Percentiles rank a stretch among this genome's conserved stretches.
These are phyloP conservation scores for Boechera divaricarpa DNA, from an alignment of 345 rosid genomes.

Conservation along the genomic window DNA sequence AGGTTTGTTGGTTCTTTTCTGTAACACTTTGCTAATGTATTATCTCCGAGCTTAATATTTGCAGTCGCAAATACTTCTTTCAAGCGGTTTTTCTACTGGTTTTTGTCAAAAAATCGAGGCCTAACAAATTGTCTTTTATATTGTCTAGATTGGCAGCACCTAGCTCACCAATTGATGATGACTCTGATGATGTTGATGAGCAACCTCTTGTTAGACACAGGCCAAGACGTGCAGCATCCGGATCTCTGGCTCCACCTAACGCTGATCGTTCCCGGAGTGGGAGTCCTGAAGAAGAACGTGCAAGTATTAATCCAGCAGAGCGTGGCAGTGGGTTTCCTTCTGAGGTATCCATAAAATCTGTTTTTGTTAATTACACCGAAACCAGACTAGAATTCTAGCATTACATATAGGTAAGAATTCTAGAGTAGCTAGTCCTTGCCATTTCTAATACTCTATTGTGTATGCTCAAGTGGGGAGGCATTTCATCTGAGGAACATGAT, in stretches of 20 bases:
- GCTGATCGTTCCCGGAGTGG: constrained; percentile 62
- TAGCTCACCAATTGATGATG: constrained; percentile 72
- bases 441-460: constrained; percentile 27
- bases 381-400: constrained; percentile 1
- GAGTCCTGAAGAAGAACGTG: constrained; percentile 57
- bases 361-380: neutral
- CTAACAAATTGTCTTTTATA: constrained; percentile 26
- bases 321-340: constrained; percentile 67
- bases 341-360: constrained; percentile 49
- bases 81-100: constrained; percentile 15
- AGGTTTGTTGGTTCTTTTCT: constrained; percentile 54
- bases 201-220: constrained; percentile 79
- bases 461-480: constrained; percentile 92
- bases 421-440: constrained; percentile 21
- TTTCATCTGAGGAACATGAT: constrained; percentile 97
- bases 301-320: constrained; percentile 49
- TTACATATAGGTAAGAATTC: constrained; percentile 5
- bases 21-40: constrained; percentile 7
- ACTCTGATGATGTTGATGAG: constrained; percentile 70
- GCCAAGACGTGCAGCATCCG: constrained; percentile 61
- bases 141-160: constrained; percentile 65
- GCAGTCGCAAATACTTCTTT: neutral
- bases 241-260: constrained; percentile 53
- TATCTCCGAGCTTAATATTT: neutral
- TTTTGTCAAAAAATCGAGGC: neutral